phyloP scores from a whole-genome alignment of 495 filamentous ascomycete species.

The Penicillium psychrofluorescens region DNA sequence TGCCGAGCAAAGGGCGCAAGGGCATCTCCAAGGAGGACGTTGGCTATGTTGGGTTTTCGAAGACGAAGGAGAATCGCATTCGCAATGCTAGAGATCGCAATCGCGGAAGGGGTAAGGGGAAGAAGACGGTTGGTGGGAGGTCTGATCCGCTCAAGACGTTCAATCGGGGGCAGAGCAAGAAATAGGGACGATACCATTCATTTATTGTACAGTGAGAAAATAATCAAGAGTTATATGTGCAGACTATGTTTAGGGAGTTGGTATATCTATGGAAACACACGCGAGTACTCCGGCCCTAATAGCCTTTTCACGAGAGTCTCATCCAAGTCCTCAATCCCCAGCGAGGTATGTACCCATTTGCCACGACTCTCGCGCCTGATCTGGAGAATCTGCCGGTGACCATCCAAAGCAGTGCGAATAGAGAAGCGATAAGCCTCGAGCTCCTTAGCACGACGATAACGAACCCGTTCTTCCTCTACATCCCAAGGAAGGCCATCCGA shows the following conservation, averaged over 20 bases:
- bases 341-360: constrained; percentile 32
- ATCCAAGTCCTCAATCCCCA: constrained; percentile 19
- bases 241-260: background rate
- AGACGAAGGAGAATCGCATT: constrained; percentile 64
- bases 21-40: constrained; percentile 53
- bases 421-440: constrained; percentile 15
- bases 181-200: constrained; percentile 1
- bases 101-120: constrained; percentile 44
- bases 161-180: constrained; percentile 42
- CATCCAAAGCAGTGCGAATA: constrained; percentile 13
- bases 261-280: background rate
- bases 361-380: constrained; percentile 21
- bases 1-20: constrained; percentile 71
- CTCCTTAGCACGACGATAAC: constrained; percentile 19
- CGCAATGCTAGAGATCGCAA: constrained; percentile 62
- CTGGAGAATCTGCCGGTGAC: constrained; percentile 19
- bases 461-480: constrained; percentile 24
- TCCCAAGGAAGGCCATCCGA: constrained; percentile 20
- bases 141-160: constrained; percentile 87
- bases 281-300: constrained; percentile 10
- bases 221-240: constrained; percentile 4
- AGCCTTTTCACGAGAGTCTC: constrained; percentile 11
- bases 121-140: constrained; percentile 47
- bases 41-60: constrained; percentile 71
- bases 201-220: constrained; percentile 19